These are phyloP conservation scores for Capillidium rhysosporum DNA, from an alignment of 371 early-diverging fungal species.

Conservation along the genomic window DNA sequence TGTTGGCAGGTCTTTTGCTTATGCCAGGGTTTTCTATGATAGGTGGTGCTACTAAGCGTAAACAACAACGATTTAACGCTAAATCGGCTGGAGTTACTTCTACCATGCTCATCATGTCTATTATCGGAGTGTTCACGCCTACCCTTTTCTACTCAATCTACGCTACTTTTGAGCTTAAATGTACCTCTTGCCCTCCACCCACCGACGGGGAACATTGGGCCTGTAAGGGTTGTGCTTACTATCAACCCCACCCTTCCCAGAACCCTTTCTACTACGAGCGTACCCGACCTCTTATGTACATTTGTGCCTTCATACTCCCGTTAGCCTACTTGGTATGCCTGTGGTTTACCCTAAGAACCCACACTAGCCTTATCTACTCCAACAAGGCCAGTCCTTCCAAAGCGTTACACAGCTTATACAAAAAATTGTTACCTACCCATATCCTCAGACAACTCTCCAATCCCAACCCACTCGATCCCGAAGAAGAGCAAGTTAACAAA, in stretches of 20 bases:
- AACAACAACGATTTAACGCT: conserved; percentile 84
- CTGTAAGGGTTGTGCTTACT: conserved; percentile 39
- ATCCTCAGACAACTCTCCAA: not conserved
- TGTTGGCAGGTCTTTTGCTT: conserved; percentile 68
- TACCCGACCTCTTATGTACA: conserved; percentile 69
- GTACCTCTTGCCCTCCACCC: not conserved
- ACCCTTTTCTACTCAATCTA: conserved; percentile 84
- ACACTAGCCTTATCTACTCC: conserved; percentile 34
- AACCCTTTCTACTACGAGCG: conserved; percentile 66
- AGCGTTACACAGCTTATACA: conserved; percentile 11
- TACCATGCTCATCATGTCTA: conserved; percentile 82
- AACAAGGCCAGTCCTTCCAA: conserved; percentile 12
- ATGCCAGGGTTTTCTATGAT: conserved; percentile 92
- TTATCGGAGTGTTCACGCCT: conserved; percentile 84
- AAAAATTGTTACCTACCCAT: conserved; percentile 13
- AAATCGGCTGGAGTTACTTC: conserved; percentile 87
- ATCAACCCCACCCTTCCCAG: conserved; percentile 40
- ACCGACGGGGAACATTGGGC: conserved; percentile 9
- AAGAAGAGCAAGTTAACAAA: not conserved
- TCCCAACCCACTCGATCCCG: not conserved
- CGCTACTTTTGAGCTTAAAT: conserved; percentile 32
- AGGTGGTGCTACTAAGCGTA: conserved; percentile 68
- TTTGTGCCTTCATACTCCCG: conserved; percentile 70
- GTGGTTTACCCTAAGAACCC: conserved; percentile 83
- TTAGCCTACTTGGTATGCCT: conserved; percentile 79